Evolutionary conservation across 495 filamentous ascomycete genomes (phyloP).

Genomic region (Lophiotrema nucula): DNA sequence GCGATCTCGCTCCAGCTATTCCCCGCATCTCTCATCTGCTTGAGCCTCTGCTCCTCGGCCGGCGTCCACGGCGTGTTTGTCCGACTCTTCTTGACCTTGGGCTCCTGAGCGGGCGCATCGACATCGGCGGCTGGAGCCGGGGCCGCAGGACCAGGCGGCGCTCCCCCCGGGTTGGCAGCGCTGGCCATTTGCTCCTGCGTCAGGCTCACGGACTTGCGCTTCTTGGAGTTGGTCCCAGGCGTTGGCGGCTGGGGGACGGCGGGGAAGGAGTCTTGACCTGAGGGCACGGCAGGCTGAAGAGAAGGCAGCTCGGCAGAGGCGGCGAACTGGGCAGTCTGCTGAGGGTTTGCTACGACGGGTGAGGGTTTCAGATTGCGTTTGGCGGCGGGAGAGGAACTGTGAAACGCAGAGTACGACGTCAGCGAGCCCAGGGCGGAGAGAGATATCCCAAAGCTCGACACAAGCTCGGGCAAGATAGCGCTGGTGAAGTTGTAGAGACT

Average conservation of each 20-base stretch:
- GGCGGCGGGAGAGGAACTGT: slow-evolving; percentile 32
- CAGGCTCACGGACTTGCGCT: slow-evolving; percentile 31
- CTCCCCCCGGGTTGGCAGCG: slow-evolving; percentile 6
- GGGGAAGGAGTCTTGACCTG: slow-evolving; percentile 14
- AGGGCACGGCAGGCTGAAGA: slow-evolving; percentile 14
- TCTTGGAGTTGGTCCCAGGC: slow-evolving; percentile 29
- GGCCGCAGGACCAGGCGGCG: slow-evolving; percentile 25
- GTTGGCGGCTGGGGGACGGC: slow-evolving; percentile 17
- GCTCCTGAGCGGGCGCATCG: slow-evolving; percentile 44
- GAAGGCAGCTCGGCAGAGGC: slow-evolving; percentile 23
- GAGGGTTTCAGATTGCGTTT: slow-evolving; percentile 37
- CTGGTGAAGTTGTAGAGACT: slow-evolving; percentile 27
- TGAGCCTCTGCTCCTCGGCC: slow-evolving; percentile 86
- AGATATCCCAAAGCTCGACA: slow-evolving; percentile 12
- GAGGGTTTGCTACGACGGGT: slow-evolving; percentile 24
- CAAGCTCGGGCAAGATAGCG: slow-evolving; percentile 1
- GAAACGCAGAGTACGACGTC: slow-evolving; percentile 32
- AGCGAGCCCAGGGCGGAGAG: slow-evolving; percentile 18
- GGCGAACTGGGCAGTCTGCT: slow-evolving; percentile 21
- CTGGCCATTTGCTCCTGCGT: slow-evolving; percentile 23
- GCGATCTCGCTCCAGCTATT: slow-evolving; percentile 97
- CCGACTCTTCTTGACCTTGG: slow-evolving; percentile 82
- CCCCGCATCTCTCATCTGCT: slow-evolving; percentile 88
- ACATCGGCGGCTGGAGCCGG: slow-evolving; percentile 40
- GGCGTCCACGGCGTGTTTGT: slow-evolving; percentile 99